Percentiles rank a stretch among this genome's conserved stretches.
phyloP scores from a whole-genome alignment of 768 basidiomycete genomes.

The Dioszegia crocea region DNA sequence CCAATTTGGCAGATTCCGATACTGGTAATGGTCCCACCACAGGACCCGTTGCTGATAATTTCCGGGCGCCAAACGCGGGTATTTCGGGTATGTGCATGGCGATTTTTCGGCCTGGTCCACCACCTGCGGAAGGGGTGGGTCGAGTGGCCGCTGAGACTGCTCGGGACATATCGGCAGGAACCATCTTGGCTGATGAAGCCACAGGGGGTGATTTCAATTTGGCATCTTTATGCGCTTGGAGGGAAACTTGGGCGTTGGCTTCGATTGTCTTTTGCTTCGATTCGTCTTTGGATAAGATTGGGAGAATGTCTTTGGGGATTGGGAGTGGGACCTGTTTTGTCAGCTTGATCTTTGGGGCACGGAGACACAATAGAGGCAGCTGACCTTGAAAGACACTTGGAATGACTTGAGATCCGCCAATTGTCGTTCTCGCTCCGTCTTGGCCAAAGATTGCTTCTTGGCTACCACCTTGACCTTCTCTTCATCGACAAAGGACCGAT shows the following conservation, averaged over 20 bases:
- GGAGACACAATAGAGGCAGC: slow-evolving; percentile 11
- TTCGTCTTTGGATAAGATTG: slow-evolving; percentile 89
- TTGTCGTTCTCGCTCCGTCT: slow-evolving; percentile 90
- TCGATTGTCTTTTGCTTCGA: slow-evolving; percentile 75
- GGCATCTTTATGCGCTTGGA: slow-evolving; percentile 51
- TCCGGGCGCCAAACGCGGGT: slow-evolving; percentile 75
- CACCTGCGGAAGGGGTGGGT: background rate
- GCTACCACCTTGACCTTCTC: slow-evolving; percentile 86
- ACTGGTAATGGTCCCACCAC: slow-evolving; percentile 19
- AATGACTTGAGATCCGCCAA: slow-evolving; percentile 91
- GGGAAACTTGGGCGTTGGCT: slow-evolving; percentile 47
- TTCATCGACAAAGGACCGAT: slow-evolving; percentile 85
- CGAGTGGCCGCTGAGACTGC: background rate
- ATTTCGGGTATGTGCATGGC: slow-evolving; percentile 82
- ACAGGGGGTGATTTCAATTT: slow-evolving; percentile 9
- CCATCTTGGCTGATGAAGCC: background rate
- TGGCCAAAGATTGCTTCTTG: slow-evolving; percentile 81
- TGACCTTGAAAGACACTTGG: slow-evolving; percentile 87
- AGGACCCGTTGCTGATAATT: slow-evolving; percentile 15
- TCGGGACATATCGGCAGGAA: background rate
- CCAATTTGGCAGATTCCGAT: slow-evolving; percentile 27
- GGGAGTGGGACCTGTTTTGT: slow-evolving; percentile 74
- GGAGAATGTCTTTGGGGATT: slow-evolving; percentile 88
- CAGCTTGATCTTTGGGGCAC: background rate
- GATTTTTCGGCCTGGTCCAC: slow-evolving; percentile 42